These are phyloP conservation scores for Entomortierella lignicola DNA, from an alignment of 192 early-diverging fungal species.

Conservation along the genomic window DNA sequence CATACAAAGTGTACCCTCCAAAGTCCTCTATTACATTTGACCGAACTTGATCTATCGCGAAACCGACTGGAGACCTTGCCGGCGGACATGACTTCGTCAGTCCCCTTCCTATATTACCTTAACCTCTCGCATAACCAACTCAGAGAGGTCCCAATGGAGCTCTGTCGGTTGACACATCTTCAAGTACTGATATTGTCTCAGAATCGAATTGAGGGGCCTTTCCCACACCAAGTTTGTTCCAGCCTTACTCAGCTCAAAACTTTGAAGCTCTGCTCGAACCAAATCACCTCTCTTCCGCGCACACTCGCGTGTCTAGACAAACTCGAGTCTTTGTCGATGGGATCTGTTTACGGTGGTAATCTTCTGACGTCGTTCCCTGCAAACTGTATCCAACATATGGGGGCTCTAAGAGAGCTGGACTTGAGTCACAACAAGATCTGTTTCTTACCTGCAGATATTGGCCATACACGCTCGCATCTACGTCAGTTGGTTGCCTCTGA, in stretches of 20 bases:
- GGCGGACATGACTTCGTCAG: constrained; percentile 41
- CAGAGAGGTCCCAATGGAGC: constrained; percentile 57
- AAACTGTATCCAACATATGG: constrained; percentile 56
- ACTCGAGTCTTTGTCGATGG: constrained; percentile 58
- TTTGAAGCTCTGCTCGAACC: constrained; percentile 56
- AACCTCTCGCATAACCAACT: constrained; percentile 63
- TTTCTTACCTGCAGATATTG: constrained; percentile 58
- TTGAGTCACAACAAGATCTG: constrained; percentile 62
- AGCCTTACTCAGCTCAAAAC: constrained; percentile 53
- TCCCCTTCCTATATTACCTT: constrained; percentile 51
- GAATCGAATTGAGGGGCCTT: constrained; percentile 57
- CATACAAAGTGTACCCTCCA: constrained; percentile 38
- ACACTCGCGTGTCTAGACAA: constrained; percentile 50
- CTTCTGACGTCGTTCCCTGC: constrained; percentile 51
- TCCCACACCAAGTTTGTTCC: constrained; percentile 53
- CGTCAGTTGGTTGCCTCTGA: constrained; percentile 52
- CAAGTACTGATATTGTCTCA: constrained; percentile 61
- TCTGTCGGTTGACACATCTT: constrained; percentile 56
- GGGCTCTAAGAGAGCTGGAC: constrained; percentile 59
- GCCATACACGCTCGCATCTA: constrained; percentile 48
- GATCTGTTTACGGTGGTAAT: constrained; percentile 67
- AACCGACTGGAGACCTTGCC: constrained; percentile 60
- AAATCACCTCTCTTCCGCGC: constrained; percentile 53
- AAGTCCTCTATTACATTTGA: constrained; percentile 55
- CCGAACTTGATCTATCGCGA: constrained; percentile 66